These are phyloP conservation scores for Sclerotinia glacialis DNA, from an alignment of 2,329 filamentous ascomycete genomes.

Conservation along the genomic window DNA sequence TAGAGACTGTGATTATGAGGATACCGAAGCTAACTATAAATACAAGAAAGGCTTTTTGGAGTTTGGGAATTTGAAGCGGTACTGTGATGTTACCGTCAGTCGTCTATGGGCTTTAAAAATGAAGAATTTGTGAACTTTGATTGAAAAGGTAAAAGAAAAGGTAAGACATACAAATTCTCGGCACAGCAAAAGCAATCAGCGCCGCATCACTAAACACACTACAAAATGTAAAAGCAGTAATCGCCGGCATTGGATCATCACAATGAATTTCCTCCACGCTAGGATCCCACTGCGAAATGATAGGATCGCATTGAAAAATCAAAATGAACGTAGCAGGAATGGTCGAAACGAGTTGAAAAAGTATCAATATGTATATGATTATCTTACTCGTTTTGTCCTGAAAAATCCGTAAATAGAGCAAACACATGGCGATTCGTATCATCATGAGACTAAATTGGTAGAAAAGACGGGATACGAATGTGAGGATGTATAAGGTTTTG, in stretches of 20 bases:
- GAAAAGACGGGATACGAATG: not conserved
- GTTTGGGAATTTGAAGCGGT: not conserved
- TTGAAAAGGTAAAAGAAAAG: not conserved
- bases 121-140: not conserved
- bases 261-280: not conserved
- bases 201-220: constrained; percentile 8
- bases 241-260: not conserved
- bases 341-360: not conserved
- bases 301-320: constrained; percentile 8
- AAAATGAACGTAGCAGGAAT: not conserved
- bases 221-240: not conserved
- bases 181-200: constrained; percentile 1
- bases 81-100: not conserved
- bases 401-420: constrained; percentile 8
- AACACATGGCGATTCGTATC: not conserved
- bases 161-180: not conserved
- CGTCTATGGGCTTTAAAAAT: too few species aligned
- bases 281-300: not conserved
- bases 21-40: not conserved
- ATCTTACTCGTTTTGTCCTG: constrained; percentile 1
- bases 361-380: not conserved
- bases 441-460: not conserved
- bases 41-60: not conserved
- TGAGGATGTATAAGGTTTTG: not conserved
- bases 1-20: not conserved